Conservation (phyloP, 2,329 filamentous ascomycete genomes). For the Lasiodiplodia gonubiensis region DNA sequence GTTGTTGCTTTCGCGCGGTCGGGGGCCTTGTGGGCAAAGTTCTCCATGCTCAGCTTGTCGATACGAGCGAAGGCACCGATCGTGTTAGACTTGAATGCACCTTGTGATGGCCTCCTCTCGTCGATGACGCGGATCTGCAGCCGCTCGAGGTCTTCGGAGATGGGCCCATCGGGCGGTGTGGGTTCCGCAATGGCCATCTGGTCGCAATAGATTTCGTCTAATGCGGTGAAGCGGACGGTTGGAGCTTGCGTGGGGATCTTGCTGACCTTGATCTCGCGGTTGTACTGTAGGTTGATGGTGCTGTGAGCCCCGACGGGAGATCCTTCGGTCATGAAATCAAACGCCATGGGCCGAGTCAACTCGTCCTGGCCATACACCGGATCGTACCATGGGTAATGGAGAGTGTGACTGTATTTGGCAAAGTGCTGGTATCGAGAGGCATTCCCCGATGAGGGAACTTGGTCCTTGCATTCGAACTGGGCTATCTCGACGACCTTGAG, state of each 20-base stretch:
- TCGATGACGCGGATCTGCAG: constrained; percentile 29
- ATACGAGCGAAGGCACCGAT: constrained; percentile 32
- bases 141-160: constrained; percentile 44
- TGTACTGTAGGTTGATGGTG: constrained; percentile 59
- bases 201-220: constrained; percentile 51
- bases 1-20: constrained; percentile 38
- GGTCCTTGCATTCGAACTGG: constrained; percentile 51
- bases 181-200: constrained; percentile 41
- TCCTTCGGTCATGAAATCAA: constrained; percentile 63
- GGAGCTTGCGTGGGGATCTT: constrained; percentile 53
- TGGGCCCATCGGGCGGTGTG: constrained; percentile 37
- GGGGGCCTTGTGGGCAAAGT: constrained; percentile 40
- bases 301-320: constrained; percentile 54
- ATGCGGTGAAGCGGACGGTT: constrained; percentile 50
- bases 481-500: constrained; percentile 62
- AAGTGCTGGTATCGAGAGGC: constrained; percentile 52
- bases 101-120: background rate
- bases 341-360: constrained; percentile 60
- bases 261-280: constrained; percentile 57
- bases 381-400: constrained; percentile 55
- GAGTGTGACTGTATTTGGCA: constrained; percentile 49
- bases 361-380: constrained; percentile 51
- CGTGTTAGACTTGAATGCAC: constrained; percentile 11
- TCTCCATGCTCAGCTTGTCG: constrained; percentile 42
- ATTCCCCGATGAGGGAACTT: constrained; percentile 7